These are phyloP conservation scores for Venturia asperata DNA, from an alignment of 2,329 filamentous ascomycete species.

Conservation along the genomic window DNA sequence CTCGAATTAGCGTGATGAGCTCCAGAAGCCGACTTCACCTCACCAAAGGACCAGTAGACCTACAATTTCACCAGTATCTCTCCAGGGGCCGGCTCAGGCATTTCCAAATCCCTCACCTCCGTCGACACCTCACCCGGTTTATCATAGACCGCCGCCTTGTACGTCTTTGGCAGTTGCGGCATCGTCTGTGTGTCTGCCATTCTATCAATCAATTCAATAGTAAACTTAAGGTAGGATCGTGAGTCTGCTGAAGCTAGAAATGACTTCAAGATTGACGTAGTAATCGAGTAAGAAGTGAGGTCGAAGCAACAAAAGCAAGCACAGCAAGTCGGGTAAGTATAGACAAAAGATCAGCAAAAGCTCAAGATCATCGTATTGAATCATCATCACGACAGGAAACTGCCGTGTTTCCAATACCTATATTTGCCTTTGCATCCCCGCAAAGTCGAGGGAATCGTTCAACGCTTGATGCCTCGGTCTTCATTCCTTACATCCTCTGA, in stretches of 20 bases:
- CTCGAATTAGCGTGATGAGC: not conserved
- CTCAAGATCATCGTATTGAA: not conserved
- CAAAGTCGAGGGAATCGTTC: not conserved
- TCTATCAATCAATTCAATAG: not conserved
- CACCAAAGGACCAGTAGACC: constrained; percentile 20
- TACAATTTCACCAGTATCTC: constrained; percentile 58
- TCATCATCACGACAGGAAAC: not conserved
- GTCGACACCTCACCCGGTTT: constrained; percentile 58
- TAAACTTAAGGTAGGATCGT: not conserved
- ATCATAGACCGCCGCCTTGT: constrained; percentile 59
- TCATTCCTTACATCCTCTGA: not conserved
- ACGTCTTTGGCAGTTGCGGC: constrained; percentile 45
- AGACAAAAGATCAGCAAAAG: not conserved
- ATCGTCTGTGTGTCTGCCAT: constrained; percentile 21
- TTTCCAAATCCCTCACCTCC: constrained; percentile 56
- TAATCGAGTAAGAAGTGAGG: not conserved
- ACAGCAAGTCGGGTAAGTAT: not conserved
- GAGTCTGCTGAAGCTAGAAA: not conserved
- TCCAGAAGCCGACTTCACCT: not conserved
- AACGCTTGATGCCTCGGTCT: not conserved
- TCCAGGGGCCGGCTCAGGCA: constrained; percentile 56
- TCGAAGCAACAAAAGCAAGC: not conserved
- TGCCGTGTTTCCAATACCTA: not conserved
- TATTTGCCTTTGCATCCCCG: not conserved
- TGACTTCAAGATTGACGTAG: not conserved